Base-by-base conservation (phyloP, 2,329 filamentous ascomycete genomes). In the Laburnicola sp. region DNA sequence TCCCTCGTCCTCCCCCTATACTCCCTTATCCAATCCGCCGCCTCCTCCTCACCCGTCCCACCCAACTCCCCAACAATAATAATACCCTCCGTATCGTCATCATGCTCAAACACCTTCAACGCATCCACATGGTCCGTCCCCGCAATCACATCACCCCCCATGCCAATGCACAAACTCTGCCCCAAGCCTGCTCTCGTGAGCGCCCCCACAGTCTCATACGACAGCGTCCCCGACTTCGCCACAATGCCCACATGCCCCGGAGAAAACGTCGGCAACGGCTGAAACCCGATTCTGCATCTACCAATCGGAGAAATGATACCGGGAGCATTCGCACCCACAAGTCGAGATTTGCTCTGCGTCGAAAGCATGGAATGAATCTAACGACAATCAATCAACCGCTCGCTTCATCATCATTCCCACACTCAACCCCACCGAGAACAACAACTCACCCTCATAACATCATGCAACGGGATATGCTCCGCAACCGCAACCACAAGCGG, bases 271-370 rank as follows among this genome's bases (percentile, higher is more conserved):
- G 86, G 82, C 9, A 92, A 75, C 4, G 89, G 89, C 68, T 91
- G 88, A 66, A 92, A 91, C 0, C 89, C 88, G 65, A 88, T 85
- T 38, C 85, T 79, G 60, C 88, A 92, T 61, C 80, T 82, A 2
- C 84, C 86, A 22, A 85, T 81, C 0, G 88, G 86, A 3, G 87
- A 87, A 50, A 92, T 90, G 54, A 93, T 91, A 0, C 89, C 89
- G 0, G 89, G 88, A 21, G 86, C 88, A 66, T 92, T 93, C n/a
- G 89, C 86, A 1, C 89, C 89, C 0, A 93, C 86, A 0, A 93
- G 78, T 5, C 89, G 78, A 0, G 86, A 88, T 59, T 82, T 86
- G 1, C 80, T 85, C 65, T 92, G 89, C 0, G 86, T 87, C 54
- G 83, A 78, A 3, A 92, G 78, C 42, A 90, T 85, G 23, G 85